Percentiles rank a stretch among this genome's conserved stretches.
These are phyloP conservation scores for Wickerhamiella siamensis DNA, from an alignment of 805 yeast species.

Conservation along the genomic window DNA sequence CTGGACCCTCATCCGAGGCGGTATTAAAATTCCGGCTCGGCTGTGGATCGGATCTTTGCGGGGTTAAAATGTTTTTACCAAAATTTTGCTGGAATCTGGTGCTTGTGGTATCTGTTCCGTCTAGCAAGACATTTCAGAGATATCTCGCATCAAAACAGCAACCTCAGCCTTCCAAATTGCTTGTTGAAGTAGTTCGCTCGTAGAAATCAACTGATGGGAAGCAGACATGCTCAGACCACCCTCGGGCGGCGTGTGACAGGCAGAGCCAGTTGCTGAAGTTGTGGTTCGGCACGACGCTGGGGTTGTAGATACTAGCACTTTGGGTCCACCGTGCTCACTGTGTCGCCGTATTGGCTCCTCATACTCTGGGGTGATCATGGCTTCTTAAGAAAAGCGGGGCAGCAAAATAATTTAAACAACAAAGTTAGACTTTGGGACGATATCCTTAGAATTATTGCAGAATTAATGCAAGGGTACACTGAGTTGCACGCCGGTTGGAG, in stretches of 20 bases:
- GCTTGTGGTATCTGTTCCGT: too few species aligned
- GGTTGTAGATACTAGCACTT: neutral
- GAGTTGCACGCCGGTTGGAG: too few species aligned
- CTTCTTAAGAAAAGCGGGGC: neutral
- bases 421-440: too few species aligned
- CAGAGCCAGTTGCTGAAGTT: neutral
- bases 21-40: too few species aligned
- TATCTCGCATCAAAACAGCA: constrained; percentile 1
- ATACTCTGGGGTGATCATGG: neutral
- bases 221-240: neutral
- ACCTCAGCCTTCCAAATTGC: constrained; percentile 1
- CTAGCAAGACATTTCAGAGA: neutral
- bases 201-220: neutral
- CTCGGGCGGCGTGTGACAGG: neutral
- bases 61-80: too few species aligned
- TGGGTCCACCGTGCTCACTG: neutral
- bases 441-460: too few species aligned
- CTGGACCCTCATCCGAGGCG: too few species aligned
- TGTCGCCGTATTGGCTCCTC: neutral
- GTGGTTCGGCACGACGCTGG: neutral
- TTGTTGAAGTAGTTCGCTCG: neutral
- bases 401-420: too few species aligned
- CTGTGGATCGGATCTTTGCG: too few species aligned
- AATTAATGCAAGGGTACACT: too few species aligned
- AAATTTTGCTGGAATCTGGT: too few species aligned